Percentiles rank a stretch among this genome's conserved stretches.
phyloP scores from a whole-genome alignment of 2,329 filamentous ascomycete species.

The Aspergillus sp. region DNA sequence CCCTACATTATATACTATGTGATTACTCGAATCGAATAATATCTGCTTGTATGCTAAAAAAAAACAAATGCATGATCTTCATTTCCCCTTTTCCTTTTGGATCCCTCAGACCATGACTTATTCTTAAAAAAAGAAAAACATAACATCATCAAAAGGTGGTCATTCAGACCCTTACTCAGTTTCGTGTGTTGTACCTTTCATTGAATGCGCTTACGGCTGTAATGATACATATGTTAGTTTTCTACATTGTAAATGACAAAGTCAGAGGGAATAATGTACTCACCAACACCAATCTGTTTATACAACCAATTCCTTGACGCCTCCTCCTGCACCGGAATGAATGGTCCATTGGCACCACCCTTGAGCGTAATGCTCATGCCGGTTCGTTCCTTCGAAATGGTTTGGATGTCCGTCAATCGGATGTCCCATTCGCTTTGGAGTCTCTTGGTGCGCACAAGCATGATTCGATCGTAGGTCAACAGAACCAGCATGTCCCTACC shows the following conservation, averaged over 20 bases:
- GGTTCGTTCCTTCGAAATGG: constrained; percentile 91
- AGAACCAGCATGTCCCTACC: constrained; percentile 82
- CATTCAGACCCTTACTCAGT: background rate
- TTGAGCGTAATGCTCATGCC: constrained; percentile 83
- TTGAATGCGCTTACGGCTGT: background rate
- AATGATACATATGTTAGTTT: background rate
- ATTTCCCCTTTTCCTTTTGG: too few species aligned
- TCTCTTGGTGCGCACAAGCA: constrained; percentile 80
- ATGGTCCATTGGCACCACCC: constrained; percentile 86
- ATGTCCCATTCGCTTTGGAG: constrained; percentile 93
- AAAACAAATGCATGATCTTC: too few species aligned
- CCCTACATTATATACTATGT: too few species aligned
- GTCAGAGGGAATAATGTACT: constrained; percentile 13
- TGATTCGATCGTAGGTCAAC: constrained; percentile 78
- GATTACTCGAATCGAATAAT: too few species aligned
- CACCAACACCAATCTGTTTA: constrained; percentile 53
- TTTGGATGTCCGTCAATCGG: constrained; percentile 89
- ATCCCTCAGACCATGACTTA: background rate
- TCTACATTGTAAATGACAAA: background rate
- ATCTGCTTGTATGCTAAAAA: too few species aligned
- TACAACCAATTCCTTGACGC: constrained; percentile 61
- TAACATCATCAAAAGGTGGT: background rate
- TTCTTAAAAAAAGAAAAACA: constrained; percentile 1
- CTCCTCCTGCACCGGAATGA: constrained; percentile 88
- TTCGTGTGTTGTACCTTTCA: background rate